Percentiles rank a stretch among this genome's conserved stretches.
These are phyloP conservation scores for Gliomastix tumulicola DNA, from an alignment of 2,329 filamentous ascomycete species.

Conservation along the genomic window DNA sequence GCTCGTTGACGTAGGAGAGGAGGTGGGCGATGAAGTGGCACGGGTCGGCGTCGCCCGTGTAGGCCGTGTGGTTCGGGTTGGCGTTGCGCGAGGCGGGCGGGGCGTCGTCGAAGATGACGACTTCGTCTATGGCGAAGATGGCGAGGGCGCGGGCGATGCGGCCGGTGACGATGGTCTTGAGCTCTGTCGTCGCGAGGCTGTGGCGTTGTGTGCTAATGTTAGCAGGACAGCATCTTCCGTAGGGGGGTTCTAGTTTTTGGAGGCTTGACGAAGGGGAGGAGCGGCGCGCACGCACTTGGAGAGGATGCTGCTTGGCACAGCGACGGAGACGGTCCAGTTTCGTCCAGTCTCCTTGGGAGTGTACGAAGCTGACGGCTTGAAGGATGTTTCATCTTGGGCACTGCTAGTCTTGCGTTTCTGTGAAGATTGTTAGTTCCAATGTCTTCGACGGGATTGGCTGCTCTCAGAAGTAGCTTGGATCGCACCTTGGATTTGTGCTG, in stretches of 20 bases:
- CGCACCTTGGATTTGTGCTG: slow-evolving; percentile 23
- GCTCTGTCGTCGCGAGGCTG: slow-evolving; percentile 66
- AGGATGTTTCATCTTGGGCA: slow-evolving; percentile 40
- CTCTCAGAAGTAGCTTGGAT: no score
- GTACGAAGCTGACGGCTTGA: slow-evolving; percentile 63
- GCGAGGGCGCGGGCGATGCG: slow-evolving; percentile 75
- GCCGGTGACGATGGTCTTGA: slow-evolving; percentile 65
- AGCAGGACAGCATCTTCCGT: no score
- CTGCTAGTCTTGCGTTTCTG: no score
- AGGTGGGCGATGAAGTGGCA: slow-evolving; percentile 75
- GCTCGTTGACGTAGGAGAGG: slow-evolving; percentile 75
- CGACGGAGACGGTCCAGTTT: slow-evolving; percentile 69
- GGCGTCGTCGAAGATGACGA: slow-evolving; percentile 73
- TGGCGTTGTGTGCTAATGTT: no score
- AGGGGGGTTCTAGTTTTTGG: slow-evolving; percentile 1
- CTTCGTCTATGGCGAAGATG: slow-evolving; percentile 79
- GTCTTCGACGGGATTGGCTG: no score
- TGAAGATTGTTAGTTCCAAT: no score
- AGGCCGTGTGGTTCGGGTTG: slow-evolving; percentile 35
- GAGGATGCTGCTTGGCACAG: slow-evolving; percentile 71
- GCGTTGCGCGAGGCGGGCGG: slow-evolving; percentile 35
- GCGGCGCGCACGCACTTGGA: slow-evolving; percentile 49
- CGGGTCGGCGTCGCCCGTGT: slow-evolving; percentile 68
- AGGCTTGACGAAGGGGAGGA: background rate
- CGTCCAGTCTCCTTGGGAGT: slow-evolving; percentile 54